Conservation (phyloP, 306 rosid genomes). For the Cicer pinnatifidum region DNA sequence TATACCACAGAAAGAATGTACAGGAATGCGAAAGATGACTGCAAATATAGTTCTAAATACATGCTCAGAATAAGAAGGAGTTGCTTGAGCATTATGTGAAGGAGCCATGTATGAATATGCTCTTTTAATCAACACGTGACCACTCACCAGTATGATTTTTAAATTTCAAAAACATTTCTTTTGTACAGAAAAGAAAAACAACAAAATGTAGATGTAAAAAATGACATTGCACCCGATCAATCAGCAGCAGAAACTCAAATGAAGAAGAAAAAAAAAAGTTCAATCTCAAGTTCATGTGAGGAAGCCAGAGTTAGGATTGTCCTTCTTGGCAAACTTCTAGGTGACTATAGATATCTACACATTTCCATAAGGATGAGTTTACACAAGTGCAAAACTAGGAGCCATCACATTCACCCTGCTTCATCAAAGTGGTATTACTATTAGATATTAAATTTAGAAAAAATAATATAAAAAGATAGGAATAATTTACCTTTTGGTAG, state of each 20-base stretch:
- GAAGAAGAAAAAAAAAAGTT: slow-evolving; percentile 31
- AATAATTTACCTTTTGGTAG: slow-evolving; percentile 43
- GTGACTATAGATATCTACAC: slow-evolving; percentile 39
- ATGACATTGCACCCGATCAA: slow-evolving; percentile 6
- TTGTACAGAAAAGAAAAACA: slow-evolving; percentile 36
- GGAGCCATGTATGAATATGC: too few species aligned
- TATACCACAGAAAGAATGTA: too few species aligned
- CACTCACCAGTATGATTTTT: slow-evolving; percentile 41
- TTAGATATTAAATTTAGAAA: background rate
- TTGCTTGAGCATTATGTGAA: too few species aligned
- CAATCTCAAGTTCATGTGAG: slow-evolving; percentile 40
- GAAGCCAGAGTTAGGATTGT: slow-evolving; percentile 41
- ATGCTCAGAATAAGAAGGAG: too few species aligned
- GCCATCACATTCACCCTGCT: slow-evolving; percentile 50
- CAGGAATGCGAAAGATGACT: too few species aligned
- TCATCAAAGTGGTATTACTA: slow-evolving; percentile 33
- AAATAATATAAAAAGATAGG: too few species aligned
- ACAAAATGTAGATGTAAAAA: background rate
- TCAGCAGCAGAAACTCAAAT: slow-evolving; percentile 36
- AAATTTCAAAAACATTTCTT: slow-evolving; percentile 35
- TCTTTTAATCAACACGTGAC: background rate
- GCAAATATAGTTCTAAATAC: too few species aligned
- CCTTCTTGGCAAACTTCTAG: slow-evolving; percentile 46
- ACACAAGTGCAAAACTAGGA: slow-evolving; percentile 36
- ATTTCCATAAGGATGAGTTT: slow-evolving; percentile 13